Evolutionary conservation across 2,329 filamentous ascomycete species (phyloP).

Genomic region (Beauveria brongniartii): DNA sequence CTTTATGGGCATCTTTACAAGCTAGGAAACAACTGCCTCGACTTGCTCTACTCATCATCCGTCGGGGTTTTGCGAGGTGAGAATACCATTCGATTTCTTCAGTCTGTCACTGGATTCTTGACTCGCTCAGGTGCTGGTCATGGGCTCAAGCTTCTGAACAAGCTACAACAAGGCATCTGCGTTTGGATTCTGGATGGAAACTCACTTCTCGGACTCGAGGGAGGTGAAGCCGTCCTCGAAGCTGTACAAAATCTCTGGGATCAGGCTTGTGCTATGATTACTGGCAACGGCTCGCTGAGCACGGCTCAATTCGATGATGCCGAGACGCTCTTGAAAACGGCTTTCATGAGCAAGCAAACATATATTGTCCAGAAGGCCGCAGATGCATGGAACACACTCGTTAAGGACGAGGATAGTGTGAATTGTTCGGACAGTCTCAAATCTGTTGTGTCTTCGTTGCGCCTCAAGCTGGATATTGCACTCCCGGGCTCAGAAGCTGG

Average conservation of each 20-base stretch:
- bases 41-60: slow-evolving; percentile 43
- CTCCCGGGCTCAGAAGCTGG: slow-evolving; percentile 35
- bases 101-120: slow-evolving; percentile 45
- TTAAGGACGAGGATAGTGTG: slow-evolving; percentile 50
- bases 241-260: slow-evolving; percentile 43
- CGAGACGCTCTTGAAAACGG: slow-evolving; percentile 46
- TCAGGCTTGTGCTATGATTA: slow-evolving; percentile 34
- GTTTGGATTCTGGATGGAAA: slow-evolving; percentile 56
- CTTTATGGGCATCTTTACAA: slow-evolving; percentile 61
- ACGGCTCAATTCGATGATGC: slow-evolving; percentile 43
- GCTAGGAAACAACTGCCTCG: slow-evolving; percentile 45
- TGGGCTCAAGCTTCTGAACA: slow-evolving; percentile 40
- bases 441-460: slow-evolving; percentile 51
- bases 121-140: slow-evolving; percentile 7
- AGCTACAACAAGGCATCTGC: slow-evolving; percentile 53
- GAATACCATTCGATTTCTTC: slow-evolving; percentile 39
- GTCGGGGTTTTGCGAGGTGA: slow-evolving; percentile 29
- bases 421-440: slow-evolving; percentile 60
- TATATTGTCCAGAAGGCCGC: slow-evolving; percentile 43
- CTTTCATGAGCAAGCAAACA: slow-evolving; percentile 50
- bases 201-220: slow-evolving; percentile 32
- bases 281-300: slow-evolving; percentile 26
- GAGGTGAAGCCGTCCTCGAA: slow-evolving; percentile 31
- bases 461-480: slow-evolving; percentile 40
- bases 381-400: slow-evolving; percentile 61